phyloP scores from a whole-genome alignment of 140 eudicot species.

The Artemisia princeps region DNA sequence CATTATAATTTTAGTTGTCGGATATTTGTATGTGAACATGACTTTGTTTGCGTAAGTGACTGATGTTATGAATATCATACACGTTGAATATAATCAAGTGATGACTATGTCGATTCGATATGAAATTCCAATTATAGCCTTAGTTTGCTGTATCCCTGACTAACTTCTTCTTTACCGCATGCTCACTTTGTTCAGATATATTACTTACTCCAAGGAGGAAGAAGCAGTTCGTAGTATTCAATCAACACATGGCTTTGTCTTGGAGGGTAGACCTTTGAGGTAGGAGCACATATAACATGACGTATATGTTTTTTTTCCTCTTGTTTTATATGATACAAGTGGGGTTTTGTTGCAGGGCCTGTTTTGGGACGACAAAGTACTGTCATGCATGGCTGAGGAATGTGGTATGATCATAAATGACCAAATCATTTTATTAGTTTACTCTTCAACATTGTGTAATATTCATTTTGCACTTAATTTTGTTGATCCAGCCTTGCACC shows the following conservation, averaged over 20 bases:
- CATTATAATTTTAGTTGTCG: too few species aligned
- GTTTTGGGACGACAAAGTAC: slow-evolving; percentile 93
- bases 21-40: too few species aligned
- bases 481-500: slow-evolving; percentile 67
- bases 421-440: not conserved
- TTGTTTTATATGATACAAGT: slow-evolving; percentile 7
- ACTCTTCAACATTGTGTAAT: not conserved
- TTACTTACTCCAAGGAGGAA: slow-evolving; percentile 49
- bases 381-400: slow-evolving; percentile 93
- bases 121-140: not conserved
- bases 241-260: slow-evolving; percentile 44
- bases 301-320: not conserved
- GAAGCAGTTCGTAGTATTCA: slow-evolving; percentile 52
- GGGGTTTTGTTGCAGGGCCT: slow-evolving; percentile 54
- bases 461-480: not conserved
- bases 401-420: slow-evolving; percentile 43
- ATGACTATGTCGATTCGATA: not conserved
- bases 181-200: slow-evolving; percentile 33
- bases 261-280: slow-evolving; percentile 72
- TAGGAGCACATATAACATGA: slow-evolving; percentile 17
- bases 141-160: slow-evolving; percentile 6
- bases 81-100: too few species aligned
- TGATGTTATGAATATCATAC: too few species aligned
- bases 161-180: not conserved
- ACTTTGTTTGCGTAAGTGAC: too few species aligned